Evolutionary conservation across 2,329 filamentous ascomycete species (phyloP), one percentile per base, ranked within the genome.

Genomic region (Pyrenochaeta sp.): DNA sequence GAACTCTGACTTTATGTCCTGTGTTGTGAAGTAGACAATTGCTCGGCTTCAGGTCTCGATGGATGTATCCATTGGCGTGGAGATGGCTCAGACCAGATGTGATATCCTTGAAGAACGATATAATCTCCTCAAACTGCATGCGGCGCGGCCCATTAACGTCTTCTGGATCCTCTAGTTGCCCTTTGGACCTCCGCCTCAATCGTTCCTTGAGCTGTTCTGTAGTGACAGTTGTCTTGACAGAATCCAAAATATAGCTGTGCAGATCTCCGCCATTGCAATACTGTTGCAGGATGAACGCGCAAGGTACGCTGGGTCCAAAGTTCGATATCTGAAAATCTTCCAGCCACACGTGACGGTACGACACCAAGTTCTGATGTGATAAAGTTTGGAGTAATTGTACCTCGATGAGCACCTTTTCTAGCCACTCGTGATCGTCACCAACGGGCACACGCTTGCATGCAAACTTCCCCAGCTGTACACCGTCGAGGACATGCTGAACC

Each of bases 361-460:
- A 96, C 1, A 99, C 95, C 7, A 99, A 82, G 59, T 99, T 99
- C 51, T 93, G 91, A 71, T 99, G 95, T 0, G 92, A 95, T 3
- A 99, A 85, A 66, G 91, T 90, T 66, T 96, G 92, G 20, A 99
- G 84, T 20, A 98, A 82, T 76, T 97, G 92, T 2, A 99, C 96
- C 75, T 99, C 95, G 40, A 95, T 85, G 45, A 99, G 81, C 2
- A 98, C 89, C 77, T 97, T 98, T 75, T 97, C 92, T 12, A 99
- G 81, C 96, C 95, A 97, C 56, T 88, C 87, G 68, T 97, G 94
- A 67, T 98, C 91, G 69, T 99, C 90, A 12, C 95, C 80, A 1
- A 99, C 95, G 0, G 95, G 96, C 0, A 99, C 93, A 40, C 96
- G 87, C 77, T 99, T 99, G 81, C 95, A 99, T 11, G 95, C 95